Percentiles rank a stretch among this genome's conserved stretches.
These are phyloP conservation scores for Aspergillus caelatus DNA, from an alignment of 2,329 filamentous ascomycete species.

Conservation along the genomic window DNA sequence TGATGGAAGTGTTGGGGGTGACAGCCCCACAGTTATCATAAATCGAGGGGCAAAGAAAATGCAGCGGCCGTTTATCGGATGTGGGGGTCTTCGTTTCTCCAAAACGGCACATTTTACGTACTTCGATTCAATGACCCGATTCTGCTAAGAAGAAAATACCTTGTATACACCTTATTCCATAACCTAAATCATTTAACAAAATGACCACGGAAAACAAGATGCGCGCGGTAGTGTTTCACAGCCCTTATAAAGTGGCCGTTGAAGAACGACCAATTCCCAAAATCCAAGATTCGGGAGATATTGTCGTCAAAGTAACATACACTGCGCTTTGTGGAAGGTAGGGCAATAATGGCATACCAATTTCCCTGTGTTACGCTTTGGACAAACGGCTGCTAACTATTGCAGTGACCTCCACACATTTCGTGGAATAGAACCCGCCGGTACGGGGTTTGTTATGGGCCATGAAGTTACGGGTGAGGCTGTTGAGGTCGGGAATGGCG, in stretches of 20 bases:
- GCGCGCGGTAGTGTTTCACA: slow-evolving; percentile 88
- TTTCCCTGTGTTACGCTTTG: neutral
- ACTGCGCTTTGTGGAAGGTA: slow-evolving; percentile 88
- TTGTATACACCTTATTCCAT: neutral
- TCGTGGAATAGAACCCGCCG: slow-evolving; percentile 75
- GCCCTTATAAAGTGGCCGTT: slow-evolving; percentile 71
- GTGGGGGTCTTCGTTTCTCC: slow-evolving; percentile 2
- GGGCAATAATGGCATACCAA: slow-evolving; percentile 32
- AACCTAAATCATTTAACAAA: neutral
- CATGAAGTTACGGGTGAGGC: slow-evolving; percentile 86
- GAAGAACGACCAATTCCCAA: slow-evolving; percentile 79
- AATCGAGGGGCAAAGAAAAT: slow-evolving; percentile 3
- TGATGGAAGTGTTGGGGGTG: neutral
- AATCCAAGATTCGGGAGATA: slow-evolving; percentile 70
- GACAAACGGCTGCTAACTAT: neutral
- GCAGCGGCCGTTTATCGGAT: slow-evolving; percentile 14
- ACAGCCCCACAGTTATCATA: slow-evolving; percentile 7
- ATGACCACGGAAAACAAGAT: slow-evolving; percentile 60
- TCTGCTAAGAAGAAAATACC: neutral
- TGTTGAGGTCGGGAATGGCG: slow-evolving; percentile 66
- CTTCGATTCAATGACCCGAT: neutral
- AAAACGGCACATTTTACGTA: neutral
- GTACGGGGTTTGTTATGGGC: slow-evolving; percentile 66
- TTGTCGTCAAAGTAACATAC: slow-evolving; percentile 80
- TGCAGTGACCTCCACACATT: slow-evolving; percentile 80